Evolutionary conservation across 1,284 basidiomycete species (phyloP).

Genomic region (Neolentinus lepideus): DNA sequence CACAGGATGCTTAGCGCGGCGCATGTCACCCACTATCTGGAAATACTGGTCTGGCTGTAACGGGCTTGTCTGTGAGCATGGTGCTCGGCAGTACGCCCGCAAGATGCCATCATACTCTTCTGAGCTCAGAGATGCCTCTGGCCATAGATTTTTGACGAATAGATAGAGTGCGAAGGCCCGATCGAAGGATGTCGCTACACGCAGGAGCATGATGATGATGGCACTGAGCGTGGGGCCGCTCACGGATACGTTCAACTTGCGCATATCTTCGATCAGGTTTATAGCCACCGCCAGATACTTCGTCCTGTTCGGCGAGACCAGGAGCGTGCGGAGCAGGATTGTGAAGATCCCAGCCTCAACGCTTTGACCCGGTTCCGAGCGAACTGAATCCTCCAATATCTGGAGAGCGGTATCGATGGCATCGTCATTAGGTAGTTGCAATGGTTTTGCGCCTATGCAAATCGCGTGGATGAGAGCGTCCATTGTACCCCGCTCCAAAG

Average conservation of each 20-base stretch:
- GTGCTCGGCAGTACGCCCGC: conserved; percentile 51
- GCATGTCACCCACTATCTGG: conserved; percentile 83
- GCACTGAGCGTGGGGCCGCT: conserved; percentile 37
- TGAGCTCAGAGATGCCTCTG: conserved; percentile 39
- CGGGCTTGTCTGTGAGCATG: conserved; percentile 32
- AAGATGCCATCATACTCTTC: conserved; percentile 57
- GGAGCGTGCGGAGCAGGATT: conserved; percentile 46
- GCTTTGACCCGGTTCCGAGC: conserved; percentile 10
- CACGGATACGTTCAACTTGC: conserved; percentile 23
- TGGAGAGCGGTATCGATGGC: conserved; percentile 41
- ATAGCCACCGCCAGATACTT: conserved; percentile 43
- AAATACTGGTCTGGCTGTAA: conserved; percentile 65
- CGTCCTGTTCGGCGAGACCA: conserved; percentile 31
- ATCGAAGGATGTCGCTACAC: conserved; percentile 38
- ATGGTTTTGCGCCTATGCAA: conserved; percentile 24
- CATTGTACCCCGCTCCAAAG: conserved; percentile 39
- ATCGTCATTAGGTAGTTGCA: conserved; percentile 28
- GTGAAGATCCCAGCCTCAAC: conserved; percentile 46
- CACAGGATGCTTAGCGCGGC: conserved; percentile 49
- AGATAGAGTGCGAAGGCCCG: conserved; percentile 62
- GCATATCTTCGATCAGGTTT: conserved; percentile 49
- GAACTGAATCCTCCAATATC: conserved; percentile 39
- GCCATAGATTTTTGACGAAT: conserved; percentile 25
- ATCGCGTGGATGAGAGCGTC: conserved; percentile 44
- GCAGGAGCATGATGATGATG: conserved; percentile 56